phyloP scores from a whole-genome alignment of 108 stramenopile species.

The Licmophora abbreviata region DNA sequence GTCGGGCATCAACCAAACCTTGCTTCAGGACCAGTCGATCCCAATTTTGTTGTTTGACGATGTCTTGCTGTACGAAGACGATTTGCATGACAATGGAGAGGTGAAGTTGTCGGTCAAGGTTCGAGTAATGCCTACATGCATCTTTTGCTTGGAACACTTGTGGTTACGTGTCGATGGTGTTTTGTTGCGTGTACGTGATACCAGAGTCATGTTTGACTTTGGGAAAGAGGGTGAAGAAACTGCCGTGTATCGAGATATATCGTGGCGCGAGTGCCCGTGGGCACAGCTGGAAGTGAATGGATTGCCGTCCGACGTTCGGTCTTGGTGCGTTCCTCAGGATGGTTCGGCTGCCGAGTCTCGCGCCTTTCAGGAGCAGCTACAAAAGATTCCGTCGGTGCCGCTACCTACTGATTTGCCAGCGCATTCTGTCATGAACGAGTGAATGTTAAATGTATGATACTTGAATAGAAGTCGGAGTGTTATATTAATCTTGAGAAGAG shows the following conservation, averaged over 20 bases:
- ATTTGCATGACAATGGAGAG: conserved; percentile 77
- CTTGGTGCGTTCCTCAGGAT: conserved; percentile 33
- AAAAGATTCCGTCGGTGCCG: background rate
- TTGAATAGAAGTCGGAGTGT: too few species aligned
- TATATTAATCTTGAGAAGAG: too few species aligned
- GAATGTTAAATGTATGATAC: too few species aligned
- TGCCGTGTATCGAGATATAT: conserved; percentile 53
- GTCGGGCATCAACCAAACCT: conserved; percentile 41
- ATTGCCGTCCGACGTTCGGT: conserved; percentile 39
- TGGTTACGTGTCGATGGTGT: conserved; percentile 62
- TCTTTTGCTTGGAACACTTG: conserved; percentile 44
- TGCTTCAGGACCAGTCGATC: conserved; percentile 47
- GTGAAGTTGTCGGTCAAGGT: conserved; percentile 50
- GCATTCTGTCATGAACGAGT: conserved; percentile 9
- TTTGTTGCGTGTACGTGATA: conserved; percentile 52
- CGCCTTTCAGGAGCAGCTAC: background rate
- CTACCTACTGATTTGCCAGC: conserved; percentile 5
- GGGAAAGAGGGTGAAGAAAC: background rate
- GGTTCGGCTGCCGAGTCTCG: background rate
- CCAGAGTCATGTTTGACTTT: conserved; percentile 35
- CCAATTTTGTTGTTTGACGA: conserved; percentile 73
- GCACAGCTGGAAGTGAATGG: conserved; percentile 27
- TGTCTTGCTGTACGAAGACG: conserved; percentile 60
- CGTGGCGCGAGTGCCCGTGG: conserved; percentile 71
- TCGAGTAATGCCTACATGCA: conserved; percentile 67